Conservation (phyloP, 345 rosid species). For the Ceriops tagal region DNA sequence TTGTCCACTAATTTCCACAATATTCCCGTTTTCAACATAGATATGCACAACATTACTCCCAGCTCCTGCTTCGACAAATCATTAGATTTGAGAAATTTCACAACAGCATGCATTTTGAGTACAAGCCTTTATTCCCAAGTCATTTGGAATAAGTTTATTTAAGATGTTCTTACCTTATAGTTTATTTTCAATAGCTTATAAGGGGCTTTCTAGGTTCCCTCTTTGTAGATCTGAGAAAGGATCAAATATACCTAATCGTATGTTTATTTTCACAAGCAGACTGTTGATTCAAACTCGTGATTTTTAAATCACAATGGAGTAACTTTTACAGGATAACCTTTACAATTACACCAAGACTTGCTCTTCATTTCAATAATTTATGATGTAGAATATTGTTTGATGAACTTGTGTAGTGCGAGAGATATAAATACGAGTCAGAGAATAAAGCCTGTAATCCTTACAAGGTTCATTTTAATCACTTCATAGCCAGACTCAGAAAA, state of each 20-base stretch:
- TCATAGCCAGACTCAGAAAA: not conserved
- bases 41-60: slow-evolving; percentile 43
- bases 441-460: not conserved
- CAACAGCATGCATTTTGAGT: not conserved
- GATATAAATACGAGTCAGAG: not conserved
- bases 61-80: slow-evolving; percentile 38
- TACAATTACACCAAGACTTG: no score
- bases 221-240: no score
- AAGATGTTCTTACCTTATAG: no score
- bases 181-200: no score
- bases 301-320: no score
- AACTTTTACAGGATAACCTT: no score
- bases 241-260: no score
- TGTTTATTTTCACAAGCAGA: no score
- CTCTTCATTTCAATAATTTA: no score
- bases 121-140: not conserved
- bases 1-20: slow-evolving; percentile 71
- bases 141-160: not conserved
- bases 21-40: slow-evolving; percentile 57
- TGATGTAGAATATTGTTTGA: not conserved
- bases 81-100: not conserved
- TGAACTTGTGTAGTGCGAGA: not conserved
- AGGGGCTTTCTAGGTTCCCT: no score
- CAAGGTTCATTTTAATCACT: not conserved
- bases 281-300: no score